These are phyloP conservation scores for Cercospora zeae-maydis DNA, from an alignment of 2,329 filamentous ascomycete genomes.

Conservation along the genomic window DNA sequence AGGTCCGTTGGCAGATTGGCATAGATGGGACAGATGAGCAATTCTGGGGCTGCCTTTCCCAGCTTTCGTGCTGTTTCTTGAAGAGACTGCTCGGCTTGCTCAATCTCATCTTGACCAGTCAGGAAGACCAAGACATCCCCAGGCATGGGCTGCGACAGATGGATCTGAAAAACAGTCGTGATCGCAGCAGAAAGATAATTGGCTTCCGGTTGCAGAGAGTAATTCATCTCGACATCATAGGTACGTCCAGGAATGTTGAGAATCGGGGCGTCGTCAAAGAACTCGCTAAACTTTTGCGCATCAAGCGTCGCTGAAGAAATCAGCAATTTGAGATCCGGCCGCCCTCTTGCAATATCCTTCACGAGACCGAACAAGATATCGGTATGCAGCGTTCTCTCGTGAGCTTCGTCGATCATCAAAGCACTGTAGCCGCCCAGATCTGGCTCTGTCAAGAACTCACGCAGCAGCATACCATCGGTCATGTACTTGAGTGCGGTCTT, in stretches of 20 bases:
- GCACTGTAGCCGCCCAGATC: conserved; percentile 77
- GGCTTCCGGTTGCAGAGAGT: conserved; percentile 83
- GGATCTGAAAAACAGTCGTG: conserved; percentile 92
- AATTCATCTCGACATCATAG: conserved; percentile 88
- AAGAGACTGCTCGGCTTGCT: conserved; percentile 77
- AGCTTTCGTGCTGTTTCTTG: conserved; percentile 83
- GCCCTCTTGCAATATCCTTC: conserved; percentile 79
- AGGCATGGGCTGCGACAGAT: conserved; percentile 69
- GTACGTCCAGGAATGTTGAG: conserved; percentile 90
- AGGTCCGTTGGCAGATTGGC: conserved; percentile 86
- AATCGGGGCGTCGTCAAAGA: conserved; percentile 89
- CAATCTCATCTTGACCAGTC: conserved; percentile 95
- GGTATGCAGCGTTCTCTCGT: conserved; percentile 87
- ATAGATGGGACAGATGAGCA: conserved; percentile 91
- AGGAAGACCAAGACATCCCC: conserved; percentile 94
- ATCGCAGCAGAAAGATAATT: conserved; percentile 91
- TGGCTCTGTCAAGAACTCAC: conserved; percentile 86
- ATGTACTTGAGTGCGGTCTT: conserved; percentile 93
- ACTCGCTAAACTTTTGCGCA: conserved; percentile 83
- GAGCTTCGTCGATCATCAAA: conserved; percentile 95
- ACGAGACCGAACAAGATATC: conserved; percentile 85
- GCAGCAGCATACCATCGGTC: conserved; percentile 92
- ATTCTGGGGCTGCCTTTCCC: conserved; percentile 75
- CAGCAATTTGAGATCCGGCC: conserved; percentile 82
- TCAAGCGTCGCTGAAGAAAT: conserved; percentile 96